Evolutionary conservation across 1,139 yeast species (phyloP).

Genomic region (Taphrina communis): DNA sequence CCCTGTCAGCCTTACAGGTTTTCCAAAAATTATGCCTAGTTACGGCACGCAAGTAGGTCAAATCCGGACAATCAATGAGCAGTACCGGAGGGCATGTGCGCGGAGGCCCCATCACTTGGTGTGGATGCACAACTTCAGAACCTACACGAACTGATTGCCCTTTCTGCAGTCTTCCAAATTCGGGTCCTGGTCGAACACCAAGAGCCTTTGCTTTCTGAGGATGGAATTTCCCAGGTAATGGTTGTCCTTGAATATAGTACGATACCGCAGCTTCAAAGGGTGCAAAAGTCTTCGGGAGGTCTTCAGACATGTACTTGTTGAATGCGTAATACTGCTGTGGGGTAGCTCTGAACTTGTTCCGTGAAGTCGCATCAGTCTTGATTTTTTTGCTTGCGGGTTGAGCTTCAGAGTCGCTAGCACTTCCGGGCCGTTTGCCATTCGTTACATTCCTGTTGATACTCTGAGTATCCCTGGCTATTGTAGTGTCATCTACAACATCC

Average conservation of each 20-base stretch:
- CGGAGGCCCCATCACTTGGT: slow-evolving; percentile 72
- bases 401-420: background rate
- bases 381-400: background rate
- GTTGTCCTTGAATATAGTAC: slow-evolving; percentile 68
- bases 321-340: slow-evolving; percentile 13
- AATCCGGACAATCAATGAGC: slow-evolving; percentile 74
- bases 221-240: slow-evolving; percentile 79
- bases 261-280: slow-evolving; percentile 52
- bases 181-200: slow-evolving; percentile 71
- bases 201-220: slow-evolving; percentile 67
- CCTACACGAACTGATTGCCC: slow-evolving; percentile 60
- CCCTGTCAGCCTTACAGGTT: slow-evolving; percentile 47
- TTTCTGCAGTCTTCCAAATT: slow-evolving; percentile 39
- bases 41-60: slow-evolving; percentile 55
- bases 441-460: background rate
- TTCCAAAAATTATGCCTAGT: slow-evolving; percentile 43
- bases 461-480: background rate
- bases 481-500: background rate
- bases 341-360: background rate
- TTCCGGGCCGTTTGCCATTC: background rate
- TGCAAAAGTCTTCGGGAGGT: slow-evolving; percentile 8
- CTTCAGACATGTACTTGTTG: slow-evolving; percentile 5
- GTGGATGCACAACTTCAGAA: slow-evolving; percentile 67
- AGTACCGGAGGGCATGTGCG: slow-evolving; percentile 65
- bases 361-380: background rate